Percentiles rank a stretch among this genome's conserved stretches.
phyloP scores from a whole-genome alignment of 306 rosid species.

The Gastrolobium bilobum region DNA sequence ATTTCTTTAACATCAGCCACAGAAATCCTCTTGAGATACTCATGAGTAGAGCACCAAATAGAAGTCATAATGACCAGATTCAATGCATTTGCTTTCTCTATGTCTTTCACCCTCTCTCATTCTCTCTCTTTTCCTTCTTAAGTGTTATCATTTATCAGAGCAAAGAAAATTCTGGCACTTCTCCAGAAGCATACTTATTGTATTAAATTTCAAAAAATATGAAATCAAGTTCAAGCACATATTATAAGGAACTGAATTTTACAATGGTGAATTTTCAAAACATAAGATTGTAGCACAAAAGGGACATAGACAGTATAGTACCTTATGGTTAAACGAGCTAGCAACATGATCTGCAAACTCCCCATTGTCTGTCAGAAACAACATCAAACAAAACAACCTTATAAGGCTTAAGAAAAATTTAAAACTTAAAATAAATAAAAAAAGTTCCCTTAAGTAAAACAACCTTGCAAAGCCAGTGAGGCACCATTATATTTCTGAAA shows the following conservation, averaged over 20 bases:
- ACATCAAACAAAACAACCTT: constrained; percentile 43
- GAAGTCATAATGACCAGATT: background rate
- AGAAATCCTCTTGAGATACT: background rate
- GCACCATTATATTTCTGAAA: constrained; percentile 48
- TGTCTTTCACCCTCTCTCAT: background rate
- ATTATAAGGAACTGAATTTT: constrained; percentile 26
- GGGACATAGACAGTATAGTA: constrained; percentile 40
- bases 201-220: constrained; percentile 13
- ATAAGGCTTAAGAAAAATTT: background rate
- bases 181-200: constrained; percentile 12
- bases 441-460: background rate
- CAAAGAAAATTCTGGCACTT: background rate
- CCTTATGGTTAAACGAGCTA: constrained; percentile 50
- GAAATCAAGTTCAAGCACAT: background rate
- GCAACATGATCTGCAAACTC: constrained; percentile 50
- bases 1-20: constrained; percentile 6
- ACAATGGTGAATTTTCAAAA: constrained; percentile 8
- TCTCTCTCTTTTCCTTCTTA: background rate
- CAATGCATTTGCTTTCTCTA: constrained; percentile 14
- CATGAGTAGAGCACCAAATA: constrained; percentile 4
- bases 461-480: constrained; percentile 59
- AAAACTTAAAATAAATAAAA: background rate
- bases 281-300: constrained; percentile 32
- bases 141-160: background rate
- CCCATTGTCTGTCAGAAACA: constrained; percentile 56